Evolutionary conservation across 352 stramenopile species (phyloP).

Genomic region (Pythium sp.): DNA sequence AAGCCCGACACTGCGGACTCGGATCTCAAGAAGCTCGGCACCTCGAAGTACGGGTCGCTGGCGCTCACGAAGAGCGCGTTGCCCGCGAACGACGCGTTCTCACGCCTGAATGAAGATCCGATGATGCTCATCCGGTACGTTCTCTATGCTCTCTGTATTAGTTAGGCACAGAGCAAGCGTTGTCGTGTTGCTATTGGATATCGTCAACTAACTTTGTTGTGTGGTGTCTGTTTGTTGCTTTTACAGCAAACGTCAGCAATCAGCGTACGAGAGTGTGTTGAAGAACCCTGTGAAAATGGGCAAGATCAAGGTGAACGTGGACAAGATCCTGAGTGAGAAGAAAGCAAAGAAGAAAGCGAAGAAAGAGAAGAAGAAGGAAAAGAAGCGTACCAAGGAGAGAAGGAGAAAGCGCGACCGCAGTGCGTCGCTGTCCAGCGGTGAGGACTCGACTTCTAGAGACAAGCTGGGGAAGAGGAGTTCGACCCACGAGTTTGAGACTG

Average conservation of each 20-base stretch:
- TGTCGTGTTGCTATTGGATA: background rate
- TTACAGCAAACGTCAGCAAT: slow-evolving; percentile 65
- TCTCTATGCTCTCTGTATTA: slow-evolving; percentile 1
- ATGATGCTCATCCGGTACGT: slow-evolving; percentile 92
- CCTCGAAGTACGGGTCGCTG: slow-evolving; percentile 67
- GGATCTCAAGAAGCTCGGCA: slow-evolving; percentile 49
- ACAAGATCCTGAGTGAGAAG: slow-evolving; percentile 77
- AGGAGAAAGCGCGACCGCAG: slow-evolving; percentile 38
- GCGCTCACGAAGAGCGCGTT: slow-evolving; percentile 48
- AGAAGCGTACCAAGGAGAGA: slow-evolving; percentile 34
- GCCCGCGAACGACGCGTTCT: slow-evolving; percentile 90
- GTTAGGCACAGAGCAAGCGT: background rate
- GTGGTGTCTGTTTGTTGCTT: background rate
- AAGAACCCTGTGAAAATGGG: slow-evolving; percentile 91
- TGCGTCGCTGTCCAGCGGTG: background rate
- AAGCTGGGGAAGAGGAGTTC: slow-evolving; percentile 10
- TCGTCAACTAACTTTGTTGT: background rate
- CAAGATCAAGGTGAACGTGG: slow-evolving; percentile 79
- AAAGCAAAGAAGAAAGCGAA: slow-evolving; percentile 68
- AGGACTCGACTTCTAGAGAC: background rate
- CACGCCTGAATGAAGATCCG: slow-evolving; percentile 93
- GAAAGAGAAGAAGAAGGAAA: slow-evolving; percentile 71
- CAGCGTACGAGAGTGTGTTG: slow-evolving; percentile 75
- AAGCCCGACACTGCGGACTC: slow-evolving; percentile 42
- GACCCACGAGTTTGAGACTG: slow-evolving; percentile 2